phyloP scores from a whole-genome alignment of 1,139 yeast species.

The Yamadazyma songkhlaensis region DNA sequence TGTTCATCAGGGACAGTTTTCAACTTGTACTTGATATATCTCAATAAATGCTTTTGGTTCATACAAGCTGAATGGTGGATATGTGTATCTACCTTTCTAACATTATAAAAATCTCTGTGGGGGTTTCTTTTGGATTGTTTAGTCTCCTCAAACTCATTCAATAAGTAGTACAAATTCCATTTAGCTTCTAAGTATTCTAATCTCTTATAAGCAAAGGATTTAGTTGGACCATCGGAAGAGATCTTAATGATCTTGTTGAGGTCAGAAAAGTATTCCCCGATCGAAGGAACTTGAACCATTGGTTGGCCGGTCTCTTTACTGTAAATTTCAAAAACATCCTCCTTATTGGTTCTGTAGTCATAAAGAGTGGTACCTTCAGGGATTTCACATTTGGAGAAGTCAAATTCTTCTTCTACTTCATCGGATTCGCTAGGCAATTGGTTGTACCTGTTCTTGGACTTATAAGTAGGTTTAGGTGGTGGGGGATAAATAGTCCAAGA shows the following conservation, averaged over 20 bases:
- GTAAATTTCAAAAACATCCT: conserved; percentile 68
- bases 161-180: conserved; percentile 85
- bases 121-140: conserved; percentile 76
- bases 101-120: conserved; percentile 96
- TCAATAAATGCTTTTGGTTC: conserved; percentile 94
- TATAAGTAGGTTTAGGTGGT: conserved; percentile 93
- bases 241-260: conserved; percentile 66
- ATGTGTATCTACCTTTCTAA: conserved; percentile 97
- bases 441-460: conserved; percentile 58
- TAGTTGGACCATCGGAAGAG: conserved; percentile 95
- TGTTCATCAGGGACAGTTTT: conserved; percentile 68
- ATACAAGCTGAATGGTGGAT: conserved; percentile 98
- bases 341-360: conserved; percentile 51
- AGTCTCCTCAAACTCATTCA: conserved; percentile 91
- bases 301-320: conserved; percentile 27
- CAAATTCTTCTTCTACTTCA: conserved; percentile 51
- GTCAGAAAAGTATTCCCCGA: conserved; percentile 82
- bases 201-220: conserved; percentile 92
- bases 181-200: conserved; percentile 92
- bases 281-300: conserved; percentile 66
- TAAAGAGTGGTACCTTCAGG: conserved; percentile 57
- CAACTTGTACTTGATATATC: conserved; percentile 89
- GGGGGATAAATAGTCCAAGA: conserved; percentile 86
- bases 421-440: conserved; percentile 37
- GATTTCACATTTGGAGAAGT: conserved; percentile 56